Evolutionary conservation across 1,284 basidiomycete genomes (phyloP).

Genomic region (Tremellales sp.): DNA sequence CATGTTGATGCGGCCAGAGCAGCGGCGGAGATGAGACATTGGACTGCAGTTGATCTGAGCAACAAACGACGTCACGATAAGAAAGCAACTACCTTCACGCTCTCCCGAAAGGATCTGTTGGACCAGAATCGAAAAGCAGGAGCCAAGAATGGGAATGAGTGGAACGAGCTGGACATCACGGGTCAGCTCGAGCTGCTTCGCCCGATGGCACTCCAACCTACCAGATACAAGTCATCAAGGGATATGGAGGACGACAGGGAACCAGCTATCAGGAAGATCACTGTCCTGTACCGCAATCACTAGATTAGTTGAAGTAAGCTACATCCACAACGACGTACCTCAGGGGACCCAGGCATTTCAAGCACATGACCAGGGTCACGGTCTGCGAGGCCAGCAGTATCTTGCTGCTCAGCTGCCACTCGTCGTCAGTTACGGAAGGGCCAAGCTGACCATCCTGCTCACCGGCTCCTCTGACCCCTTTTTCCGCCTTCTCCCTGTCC

Average conservation of each 20-base stretch:
- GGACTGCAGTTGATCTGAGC: too few relatives aligned
- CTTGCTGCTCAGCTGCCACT: not conserved
- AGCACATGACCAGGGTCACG: conserved; percentile 21
- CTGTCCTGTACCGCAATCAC: conserved; percentile 3
- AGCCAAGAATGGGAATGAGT: conserved; percentile 1
- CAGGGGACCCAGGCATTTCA: conserved; percentile 20
- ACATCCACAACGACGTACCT: conserved; percentile 12
- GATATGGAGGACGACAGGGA: not conserved
- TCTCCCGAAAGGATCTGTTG: too few relatives aligned
- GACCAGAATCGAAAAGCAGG: too few relatives aligned
- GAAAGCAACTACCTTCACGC: too few relatives aligned
- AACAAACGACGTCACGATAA: too few relatives aligned
- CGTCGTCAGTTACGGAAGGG: not conserved
- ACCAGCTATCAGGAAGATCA: conserved; percentile 5
- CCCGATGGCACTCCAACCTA: conserved; percentile 1
- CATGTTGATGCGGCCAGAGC: too few relatives aligned
- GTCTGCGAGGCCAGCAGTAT: conserved; percentile 15
- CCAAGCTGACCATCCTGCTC: conserved; percentile 1
- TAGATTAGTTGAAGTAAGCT: not conserved
- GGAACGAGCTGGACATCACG: not conserved
- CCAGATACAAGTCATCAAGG: conserved; percentile 2
- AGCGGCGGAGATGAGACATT: too few relatives aligned
- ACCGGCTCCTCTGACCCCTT: conserved; percentile 8
- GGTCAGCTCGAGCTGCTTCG: not conserved
- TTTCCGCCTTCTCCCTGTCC: conserved; percentile 38